phyloP scores from a whole-genome alignment of 2,329 filamentous ascomycete genomes.

The Fusarium azukiicola region DNA sequence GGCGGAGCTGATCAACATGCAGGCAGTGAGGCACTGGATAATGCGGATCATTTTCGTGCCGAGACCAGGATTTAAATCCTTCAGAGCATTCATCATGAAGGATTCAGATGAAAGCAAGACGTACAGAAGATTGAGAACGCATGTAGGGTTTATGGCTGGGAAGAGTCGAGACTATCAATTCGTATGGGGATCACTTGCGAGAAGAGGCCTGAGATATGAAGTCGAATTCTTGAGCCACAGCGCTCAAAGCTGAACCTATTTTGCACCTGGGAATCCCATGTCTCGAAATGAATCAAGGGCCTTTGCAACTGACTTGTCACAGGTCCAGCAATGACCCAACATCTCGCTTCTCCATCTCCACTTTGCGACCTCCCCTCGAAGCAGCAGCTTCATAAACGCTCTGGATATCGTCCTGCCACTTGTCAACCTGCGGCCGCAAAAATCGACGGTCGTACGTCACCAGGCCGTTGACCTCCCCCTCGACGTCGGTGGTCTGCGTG shows the following conservation, averaged over 20 bases:
- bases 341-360: background rate
- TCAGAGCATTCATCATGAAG: background rate
- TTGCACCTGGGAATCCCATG: no score
- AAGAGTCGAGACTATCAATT: no score
- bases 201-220: no score
- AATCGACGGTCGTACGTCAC: constrained; percentile 84
- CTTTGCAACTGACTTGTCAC: background rate
- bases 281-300: background rate
- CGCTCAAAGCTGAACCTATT: no score
- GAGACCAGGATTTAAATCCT: background rate
- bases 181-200: no score
- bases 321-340: constrained; percentile 31
- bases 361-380: constrained; percentile 44
- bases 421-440: constrained; percentile 74
- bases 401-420: constrained; percentile 81
- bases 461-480: constrained; percentile 87
- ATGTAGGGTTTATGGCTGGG: no score
- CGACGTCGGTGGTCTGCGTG: constrained; percentile 88
- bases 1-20: constrained; percentile 1
- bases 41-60: background rate
- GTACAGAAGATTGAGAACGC: no score
- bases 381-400: constrained; percentile 78
- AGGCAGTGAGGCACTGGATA: background rate
- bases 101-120: no score
- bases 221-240: no score